Evolutionary conservation across 805 yeast species (phyloP).

Genomic region (Myxozyma geophila): DNA sequence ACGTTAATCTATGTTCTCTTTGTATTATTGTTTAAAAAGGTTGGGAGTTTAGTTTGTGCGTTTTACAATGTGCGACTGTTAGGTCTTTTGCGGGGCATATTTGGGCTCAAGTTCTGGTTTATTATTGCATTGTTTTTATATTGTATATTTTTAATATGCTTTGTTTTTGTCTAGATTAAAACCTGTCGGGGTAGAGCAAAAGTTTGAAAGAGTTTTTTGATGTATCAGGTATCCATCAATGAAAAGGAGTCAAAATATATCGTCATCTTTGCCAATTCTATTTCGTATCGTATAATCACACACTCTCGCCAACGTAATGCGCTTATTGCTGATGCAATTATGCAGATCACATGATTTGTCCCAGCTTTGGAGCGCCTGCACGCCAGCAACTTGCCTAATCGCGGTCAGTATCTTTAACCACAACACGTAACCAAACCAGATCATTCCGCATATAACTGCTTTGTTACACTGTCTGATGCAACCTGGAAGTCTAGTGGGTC

Average conservation of each 20-base stretch:
- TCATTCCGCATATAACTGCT: neutral
- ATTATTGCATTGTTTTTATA: slow-evolving; percentile 4
- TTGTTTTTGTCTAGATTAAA: neutral
- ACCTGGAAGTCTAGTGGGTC: neutral
- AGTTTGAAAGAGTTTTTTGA: slow-evolving; percentile 2
- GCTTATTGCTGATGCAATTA: neutral
- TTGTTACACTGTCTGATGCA: slow-evolving; percentile 3
- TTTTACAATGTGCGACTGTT: slow-evolving; percentile 3
- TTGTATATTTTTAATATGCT: neutral
- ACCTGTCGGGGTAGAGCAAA: slow-evolving; percentile 5
- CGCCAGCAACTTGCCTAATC: neutral
- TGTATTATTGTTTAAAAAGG: slow-evolving; percentile 17
- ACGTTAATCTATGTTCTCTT: neutral
- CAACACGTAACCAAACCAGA: neutral
- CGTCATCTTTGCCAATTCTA: neutral
- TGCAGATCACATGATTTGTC: slow-evolving; percentile 1
- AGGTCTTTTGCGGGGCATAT: slow-evolving; percentile 6
- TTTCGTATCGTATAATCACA: neutral
- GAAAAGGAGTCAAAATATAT: neutral
- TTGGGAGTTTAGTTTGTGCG: slow-evolving; percentile 18
- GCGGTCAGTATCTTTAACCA: neutral
- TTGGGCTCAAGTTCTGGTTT: slow-evolving; percentile 3
- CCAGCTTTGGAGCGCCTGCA: neutral
- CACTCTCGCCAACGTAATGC: neutral
- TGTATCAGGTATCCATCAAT: slow-evolving; percentile 6